Percentiles rank a stretch among this genome's conserved stretches.
These are phyloP conservation scores for Avena atlantica DNA, from an alignment of 176 grass and related monocot genomes.

Conservation along the genomic window DNA sequence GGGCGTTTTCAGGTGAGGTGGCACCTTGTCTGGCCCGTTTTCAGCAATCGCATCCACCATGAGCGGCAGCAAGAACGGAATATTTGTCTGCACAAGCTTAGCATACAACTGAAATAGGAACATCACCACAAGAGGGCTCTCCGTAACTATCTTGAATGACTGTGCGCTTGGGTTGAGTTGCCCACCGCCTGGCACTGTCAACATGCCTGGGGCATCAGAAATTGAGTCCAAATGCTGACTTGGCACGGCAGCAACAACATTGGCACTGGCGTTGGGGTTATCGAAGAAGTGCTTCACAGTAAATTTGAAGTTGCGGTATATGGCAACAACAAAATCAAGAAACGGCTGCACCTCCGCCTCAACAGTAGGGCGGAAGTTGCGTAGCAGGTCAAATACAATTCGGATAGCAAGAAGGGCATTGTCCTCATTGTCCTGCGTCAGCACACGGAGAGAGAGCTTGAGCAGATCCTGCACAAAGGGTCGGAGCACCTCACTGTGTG, in stretches of 20 bases:
- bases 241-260: conserved; percentile 33
- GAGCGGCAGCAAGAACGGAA: conserved; percentile 80
- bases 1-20: conserved; percentile 71
- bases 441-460: conserved; percentile 90
- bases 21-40: conserved; percentile 82
- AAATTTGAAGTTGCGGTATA: conserved; percentile 75
- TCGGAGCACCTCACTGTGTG: conserved; percentile 96
- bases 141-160: conserved; percentile 96
- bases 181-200: conserved; percentile 53
- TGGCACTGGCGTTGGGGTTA: conserved; percentile 54
- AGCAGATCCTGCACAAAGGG: conserved; percentile 97
- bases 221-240: conserved; percentile 57
- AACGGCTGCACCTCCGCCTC: conserved; percentile 99
- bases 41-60: conserved; percentile 92
- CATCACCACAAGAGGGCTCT: conserved; percentile 98
- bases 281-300: conserved; percentile 87
- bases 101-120: conserved; percentile 97
- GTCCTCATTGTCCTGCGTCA: conserved; percentile 94
- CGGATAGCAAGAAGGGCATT: conserved; percentile 92
- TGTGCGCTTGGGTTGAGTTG: conserved; percentile 89
- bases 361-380: conserved; percentile 96
- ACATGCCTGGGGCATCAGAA: conserved; percentile 50
- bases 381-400: conserved; percentile 94
- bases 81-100: conserved; percentile 99
- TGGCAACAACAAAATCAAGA: conserved; percentile 84